phyloP scores from a whole-genome alignment of 2,329 filamentous ascomycete genomes.

The Hymenoscyphus fraxineus region DNA sequence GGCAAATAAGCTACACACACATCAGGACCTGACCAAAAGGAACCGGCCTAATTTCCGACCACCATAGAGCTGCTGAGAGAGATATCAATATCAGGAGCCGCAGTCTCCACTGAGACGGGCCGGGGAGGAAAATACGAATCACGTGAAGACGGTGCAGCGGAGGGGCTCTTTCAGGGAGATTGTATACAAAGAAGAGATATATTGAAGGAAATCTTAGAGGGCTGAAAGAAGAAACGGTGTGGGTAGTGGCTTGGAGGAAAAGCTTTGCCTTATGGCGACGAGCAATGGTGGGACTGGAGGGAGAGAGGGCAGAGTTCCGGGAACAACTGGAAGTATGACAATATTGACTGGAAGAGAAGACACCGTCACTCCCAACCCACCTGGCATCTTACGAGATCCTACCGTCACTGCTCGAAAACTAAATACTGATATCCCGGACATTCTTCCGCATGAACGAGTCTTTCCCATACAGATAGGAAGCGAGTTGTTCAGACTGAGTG shows the following conservation, averaged over 20 bases:
- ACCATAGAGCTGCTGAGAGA: neutral
- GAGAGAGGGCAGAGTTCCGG: neutral
- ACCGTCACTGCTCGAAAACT: slow-evolving; percentile 14
- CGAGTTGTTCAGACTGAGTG: slow-evolving; percentile 64
- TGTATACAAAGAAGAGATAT: neutral
- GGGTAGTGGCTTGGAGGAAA: neutral
- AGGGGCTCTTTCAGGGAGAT: neutral
- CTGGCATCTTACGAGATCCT: slow-evolving; percentile 24
- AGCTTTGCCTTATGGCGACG: slow-evolving; percentile 4
- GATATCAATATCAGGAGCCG: neutral
- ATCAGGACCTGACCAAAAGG: neutral
- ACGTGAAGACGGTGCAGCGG: neutral
- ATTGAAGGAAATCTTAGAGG: neutral
- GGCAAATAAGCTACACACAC: neutral
- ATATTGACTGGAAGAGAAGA: slow-evolving; percentile 7
- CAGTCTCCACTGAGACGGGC: neutral
- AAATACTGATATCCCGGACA: slow-evolving; percentile 35
- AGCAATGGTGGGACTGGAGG: slow-evolving; percentile 9
- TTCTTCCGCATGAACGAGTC: slow-evolving; percentile 41
- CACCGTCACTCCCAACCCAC: slow-evolving; percentile 14
- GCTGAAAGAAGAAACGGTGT: slow-evolving; percentile 1
- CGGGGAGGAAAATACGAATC: neutral
- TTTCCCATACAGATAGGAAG: slow-evolving; percentile 69
- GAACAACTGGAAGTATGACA: slow-evolving; percentile 5
- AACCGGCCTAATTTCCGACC: neutral